A percentile compares a stretch with the other conserved stretches of the same genome.
Conservation (phyloP, 163 green algal genomes). For the Prototheca cutis region DNA sequence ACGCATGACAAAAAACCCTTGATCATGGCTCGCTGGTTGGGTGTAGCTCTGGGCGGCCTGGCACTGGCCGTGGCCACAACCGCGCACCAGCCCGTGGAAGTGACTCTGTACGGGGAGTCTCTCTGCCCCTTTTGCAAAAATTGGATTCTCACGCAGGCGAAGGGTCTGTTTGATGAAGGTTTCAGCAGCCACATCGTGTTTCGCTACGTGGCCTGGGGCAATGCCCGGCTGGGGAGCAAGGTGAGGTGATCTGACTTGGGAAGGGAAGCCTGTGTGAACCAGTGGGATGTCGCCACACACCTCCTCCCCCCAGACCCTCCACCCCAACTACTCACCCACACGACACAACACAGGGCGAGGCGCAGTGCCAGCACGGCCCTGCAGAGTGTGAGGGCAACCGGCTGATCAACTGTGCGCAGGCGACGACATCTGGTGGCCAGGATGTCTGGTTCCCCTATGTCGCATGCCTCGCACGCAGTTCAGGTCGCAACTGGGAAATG, state of each 20-base stretch:
- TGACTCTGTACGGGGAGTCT: constrained; percentile 11
- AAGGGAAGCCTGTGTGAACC: too few species aligned
- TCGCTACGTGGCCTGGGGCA: constrained; percentile 14
- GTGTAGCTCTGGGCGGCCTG: neutral
- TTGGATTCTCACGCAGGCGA: neutral
- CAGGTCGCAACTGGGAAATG: neutral
- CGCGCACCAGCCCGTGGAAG: neutral
- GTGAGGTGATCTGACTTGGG: too few species aligned
- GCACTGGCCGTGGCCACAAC: neutral
- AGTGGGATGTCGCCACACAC: neutral
- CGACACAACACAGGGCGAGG: neutral
- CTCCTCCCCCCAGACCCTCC: neutral
- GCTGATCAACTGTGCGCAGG: constrained; percentile 8
- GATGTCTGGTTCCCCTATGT: constrained; percentile 9
- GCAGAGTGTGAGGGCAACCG: constrained; percentile 11
- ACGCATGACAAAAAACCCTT: too few species aligned
- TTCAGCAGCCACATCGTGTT: neutral
- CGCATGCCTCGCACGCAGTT: constrained; percentile 1
- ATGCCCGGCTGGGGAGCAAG: too few species aligned
- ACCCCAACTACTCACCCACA: neutral
- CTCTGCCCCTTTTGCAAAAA: constrained; percentile 7
- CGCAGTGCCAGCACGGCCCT: constrained; percentile 9
- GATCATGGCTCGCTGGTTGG: neutral
- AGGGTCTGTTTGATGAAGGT: neutral
- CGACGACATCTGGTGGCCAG: neutral